A percentile compares a stretch with the other conserved stretches of the same genome.
Conservation (phyloP, 768 basidiomycete species). For the Floccularia luteovirens region DNA sequence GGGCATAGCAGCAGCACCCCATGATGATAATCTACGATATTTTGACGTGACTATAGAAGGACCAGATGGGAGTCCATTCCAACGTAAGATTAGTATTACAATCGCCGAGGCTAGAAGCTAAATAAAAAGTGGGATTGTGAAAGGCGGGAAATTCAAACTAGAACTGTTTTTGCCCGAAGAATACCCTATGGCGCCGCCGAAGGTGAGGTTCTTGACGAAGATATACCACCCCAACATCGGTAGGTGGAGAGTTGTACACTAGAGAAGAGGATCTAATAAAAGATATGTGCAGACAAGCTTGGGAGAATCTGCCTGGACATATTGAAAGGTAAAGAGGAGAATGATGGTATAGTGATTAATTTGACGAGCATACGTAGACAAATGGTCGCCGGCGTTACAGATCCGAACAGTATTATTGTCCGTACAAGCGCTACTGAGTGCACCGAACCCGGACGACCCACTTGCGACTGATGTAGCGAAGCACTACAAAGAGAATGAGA, state of each 20-base stretch:
- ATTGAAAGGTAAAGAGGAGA: slow-evolving; percentile 79
- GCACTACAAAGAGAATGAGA: slow-evolving; percentile 97
- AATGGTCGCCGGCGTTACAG: slow-evolving; percentile 98
- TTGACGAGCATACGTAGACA: slow-evolving; percentile 46
- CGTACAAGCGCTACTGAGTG: slow-evolving; percentile 91
- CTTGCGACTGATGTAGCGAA: slow-evolving; percentile 94
- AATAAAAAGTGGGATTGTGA: not conserved
- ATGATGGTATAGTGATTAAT: slow-evolving; percentile 4
- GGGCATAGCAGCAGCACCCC: slow-evolving; percentile 91
- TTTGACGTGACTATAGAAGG: slow-evolving; percentile 98
- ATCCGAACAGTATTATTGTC: slow-evolving; percentile 97
- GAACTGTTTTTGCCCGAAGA: slow-evolving; percentile 98
- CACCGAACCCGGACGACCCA: slow-evolving; percentile 96
- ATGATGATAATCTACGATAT: slow-evolving; percentile 96
- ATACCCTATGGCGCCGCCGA: slow-evolving; percentile 99
- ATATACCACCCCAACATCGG: slow-evolving; percentile 99
- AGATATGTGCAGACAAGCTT: slow-evolving; percentile 78
- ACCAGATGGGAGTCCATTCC: slow-evolving; percentile 90
- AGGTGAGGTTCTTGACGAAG: slow-evolving; percentile 96
- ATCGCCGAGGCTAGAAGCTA: not conserved
- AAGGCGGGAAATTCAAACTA: slow-evolving; percentile 38
- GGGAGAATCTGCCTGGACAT: slow-evolving; percentile 98
- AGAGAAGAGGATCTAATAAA: not conserved
- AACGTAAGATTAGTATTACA: slow-evolving; percentile 34
- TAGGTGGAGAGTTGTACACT: slow-evolving; percentile 28